phyloP scores from a whole-genome alignment of 1,139 yeast species.

The Meyerozyma sp. region DNA sequence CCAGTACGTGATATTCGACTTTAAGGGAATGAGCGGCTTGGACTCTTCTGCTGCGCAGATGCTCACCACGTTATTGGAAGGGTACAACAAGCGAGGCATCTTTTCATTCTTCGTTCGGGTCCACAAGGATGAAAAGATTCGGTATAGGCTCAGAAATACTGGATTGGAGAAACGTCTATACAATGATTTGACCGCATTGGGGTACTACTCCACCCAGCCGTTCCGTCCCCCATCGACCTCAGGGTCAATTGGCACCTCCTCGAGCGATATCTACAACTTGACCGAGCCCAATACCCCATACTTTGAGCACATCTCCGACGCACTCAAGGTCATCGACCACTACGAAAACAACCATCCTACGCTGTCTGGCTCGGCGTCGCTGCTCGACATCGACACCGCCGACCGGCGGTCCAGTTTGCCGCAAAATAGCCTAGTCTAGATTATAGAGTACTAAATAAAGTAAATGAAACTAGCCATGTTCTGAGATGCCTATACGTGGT shows the following conservation, averaged over 20 bases:
- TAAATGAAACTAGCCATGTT: no score
- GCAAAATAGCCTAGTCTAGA: background rate
- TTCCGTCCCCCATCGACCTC: background rate
- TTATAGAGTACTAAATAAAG: no score
- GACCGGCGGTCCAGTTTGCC: constrained; percentile 6
- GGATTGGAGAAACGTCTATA: constrained; percentile 27
- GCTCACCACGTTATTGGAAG: constrained; percentile 51
- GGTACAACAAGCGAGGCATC: constrained; percentile 53
- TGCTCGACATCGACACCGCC: constrained; percentile 6
- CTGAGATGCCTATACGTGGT: background rate
- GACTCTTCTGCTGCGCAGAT: constrained; percentile 89
- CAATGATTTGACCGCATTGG: constrained; percentile 21
- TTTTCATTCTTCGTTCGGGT: constrained; percentile 64
- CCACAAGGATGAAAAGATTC: constrained; percentile 30
- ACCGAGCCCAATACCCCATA: constrained; percentile 30
- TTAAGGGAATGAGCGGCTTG: constrained; percentile 79
- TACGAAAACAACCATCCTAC: constrained; percentile 18
- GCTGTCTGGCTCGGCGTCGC: constrained; percentile 1
- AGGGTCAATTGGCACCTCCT: background rate
- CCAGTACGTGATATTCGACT: constrained; percentile 68
- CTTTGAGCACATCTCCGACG: constrained; percentile 38
- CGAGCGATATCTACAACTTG: constrained; percentile 14
- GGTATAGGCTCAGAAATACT: constrained; percentile 24
- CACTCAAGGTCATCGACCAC: constrained; percentile 36
- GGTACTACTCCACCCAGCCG: constrained; percentile 23